Evolutionary conservation across 2,329 filamentous ascomycete species (phyloP), one percentile per base, ranked within the genome.

Genomic region (Venturia effusa): DNA sequence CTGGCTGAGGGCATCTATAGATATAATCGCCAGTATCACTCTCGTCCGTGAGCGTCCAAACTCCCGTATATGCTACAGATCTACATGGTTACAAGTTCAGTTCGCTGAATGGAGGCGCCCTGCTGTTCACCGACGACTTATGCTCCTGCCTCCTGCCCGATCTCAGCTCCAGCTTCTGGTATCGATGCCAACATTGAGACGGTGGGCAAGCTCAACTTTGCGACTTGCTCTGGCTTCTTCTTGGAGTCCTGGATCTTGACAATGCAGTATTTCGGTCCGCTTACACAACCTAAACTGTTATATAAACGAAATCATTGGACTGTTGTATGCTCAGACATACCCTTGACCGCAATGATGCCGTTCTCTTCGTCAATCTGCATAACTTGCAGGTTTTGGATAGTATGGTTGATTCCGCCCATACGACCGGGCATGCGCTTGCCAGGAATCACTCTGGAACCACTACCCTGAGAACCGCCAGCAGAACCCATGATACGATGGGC

Each of bases 381-480:
- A 62, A 99, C 86, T 77, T 88, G 89, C 70, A 97, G 79, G 77
- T 96, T 97, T 82, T 97, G 92, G 65, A 94, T 83, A 59, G 94
- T 99, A 64, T 92, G 89, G 69, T 85, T 86, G 76, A 96, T 84
- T 68, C 88, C 89, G 67, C 94, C 94, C 94, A 99, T 97, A 66
- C 90, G 86, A 64, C 94, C 94, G 3, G 94, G 86, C 94, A 99
- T 99, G 79, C 92, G 94, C 85, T 99, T 99, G 66, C 94, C 94
- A 0, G 94, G 94, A 73, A 92, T 80, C 30, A 99, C 93, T 77
- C 94, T 86, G 67, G 90, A 95, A 78, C 94, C 94, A 73, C 89
- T 87, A 68, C 94, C 94, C 77, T 99, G 94, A 69, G 88, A 89
- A 66, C 89, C 90, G 74, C 94, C 94, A 8, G 88, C 83, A 40